Evolutionary conservation across 768 basidiomycete genomes (phyloP), one percentile per base, ranked within the genome.

Genomic region (Pulveroboletus sp.): DNA sequence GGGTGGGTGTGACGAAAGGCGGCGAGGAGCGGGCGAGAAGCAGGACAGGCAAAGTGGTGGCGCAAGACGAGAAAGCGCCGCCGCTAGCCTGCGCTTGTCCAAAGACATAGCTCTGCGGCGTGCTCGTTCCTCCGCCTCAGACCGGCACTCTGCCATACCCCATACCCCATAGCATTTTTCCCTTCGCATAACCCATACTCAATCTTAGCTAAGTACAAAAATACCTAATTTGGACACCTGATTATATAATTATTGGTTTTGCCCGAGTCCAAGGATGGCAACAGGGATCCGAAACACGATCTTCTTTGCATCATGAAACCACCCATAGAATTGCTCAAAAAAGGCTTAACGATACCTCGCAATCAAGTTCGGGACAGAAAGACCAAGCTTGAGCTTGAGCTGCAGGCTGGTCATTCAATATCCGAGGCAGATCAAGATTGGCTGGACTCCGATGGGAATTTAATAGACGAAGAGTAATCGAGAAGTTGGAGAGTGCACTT

Each of bases 121-220:
- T 9, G 9, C 5, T 49, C 16, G 10, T 5, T 16, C 1, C 9
- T 4, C 13, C 16, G 38, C 37, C 43, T 27, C 20, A 49, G 36
- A 36, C 7, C n/a, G n/a, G n/a, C n/a, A n/a, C 42, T 42, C 25
- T 33, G 35, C 14, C 11, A 35, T 40, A 46, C 21, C 40, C 17
- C 4, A 55, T 47, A 46, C 43, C 40, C 31, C 50, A 53, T 53
- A 50, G n/a, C 12, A 2, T 25, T 49, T 49, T 53, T 40, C 13
- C 17, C 19, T 5, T 5, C 1, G 4, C 17, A 54, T 39, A 55
- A 55, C 50, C 46, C 41, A 55, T 55, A 55, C 27, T 12, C 33
- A 9, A 14, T 5, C 33, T 31, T 14, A 19, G 34, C 16, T 27
- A 27, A 27, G 13, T 16, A 41, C 24, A 14, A 16, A n/a, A 19